Percentiles rank a stretch among this genome's conserved stretches.
Evolutionary conservation across 495 filamentous ascomycete genomes (phyloP).

Genomic region (Penicillium tannophilum): DNA sequence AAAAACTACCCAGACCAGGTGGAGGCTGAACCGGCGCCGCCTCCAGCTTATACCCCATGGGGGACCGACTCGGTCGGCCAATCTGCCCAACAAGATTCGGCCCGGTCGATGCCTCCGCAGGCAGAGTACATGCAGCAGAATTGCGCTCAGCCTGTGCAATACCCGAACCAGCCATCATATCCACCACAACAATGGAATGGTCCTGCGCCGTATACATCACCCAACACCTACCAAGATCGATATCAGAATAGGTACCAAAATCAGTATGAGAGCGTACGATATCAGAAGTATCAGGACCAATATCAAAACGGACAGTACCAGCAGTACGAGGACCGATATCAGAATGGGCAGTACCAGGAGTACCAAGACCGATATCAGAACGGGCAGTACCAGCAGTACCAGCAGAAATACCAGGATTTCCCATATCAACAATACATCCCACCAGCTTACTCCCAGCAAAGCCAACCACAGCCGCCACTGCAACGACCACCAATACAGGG

Average conservation of each 20-base stretch:
- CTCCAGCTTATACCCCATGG: not conserved
- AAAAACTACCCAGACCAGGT: not conserved
- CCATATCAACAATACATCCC: conserved; percentile 2
- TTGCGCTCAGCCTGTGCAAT: not conserved
- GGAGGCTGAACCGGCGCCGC: not conserved
- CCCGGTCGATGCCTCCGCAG: not conserved
- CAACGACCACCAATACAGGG: not conserved
- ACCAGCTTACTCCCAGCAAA: not conserved
- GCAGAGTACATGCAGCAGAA: not conserved
- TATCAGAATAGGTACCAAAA: not conserved
- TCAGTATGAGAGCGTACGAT: not conserved
- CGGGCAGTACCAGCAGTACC: not conserved
- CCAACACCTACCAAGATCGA: not conserved
- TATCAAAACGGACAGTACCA: not conserved
- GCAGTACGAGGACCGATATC: not conserved
- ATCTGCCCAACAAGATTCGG: not conserved
- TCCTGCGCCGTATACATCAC: not conserved
- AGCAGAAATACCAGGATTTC: not conserved
- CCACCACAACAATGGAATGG: not conserved
- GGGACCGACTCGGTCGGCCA: not conserved
- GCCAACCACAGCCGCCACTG: not conserved
- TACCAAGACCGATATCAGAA: not conserved
- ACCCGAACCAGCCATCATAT: not conserved
- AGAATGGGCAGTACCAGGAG: not conserved
- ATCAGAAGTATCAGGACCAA: not conserved